Base-by-base conservation (phyloP, 768 basidiomycete species). In the Hemileccinum rubropunctum region DNA sequence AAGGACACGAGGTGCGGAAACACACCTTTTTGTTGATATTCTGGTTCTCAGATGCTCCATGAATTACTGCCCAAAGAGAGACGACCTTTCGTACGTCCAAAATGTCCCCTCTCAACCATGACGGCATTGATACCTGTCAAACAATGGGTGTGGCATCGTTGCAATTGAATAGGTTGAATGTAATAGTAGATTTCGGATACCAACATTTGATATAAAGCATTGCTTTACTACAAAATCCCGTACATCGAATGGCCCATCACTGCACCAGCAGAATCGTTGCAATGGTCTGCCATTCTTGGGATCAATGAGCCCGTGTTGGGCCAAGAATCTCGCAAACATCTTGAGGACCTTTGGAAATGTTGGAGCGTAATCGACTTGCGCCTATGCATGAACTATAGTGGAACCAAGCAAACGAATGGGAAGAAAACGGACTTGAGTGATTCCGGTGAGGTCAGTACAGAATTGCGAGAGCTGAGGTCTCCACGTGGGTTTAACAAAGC, bases 401-500 rank as follows among this genome's bases (percentile, higher is more conserved):
- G 38, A 45, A 52, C 32, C 30, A 15, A 33, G 48, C n/a, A 17
- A 18, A 38, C 3, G 37, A 50, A 40, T 21, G 15, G 40, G 39
- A 51, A 44, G 28, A 64, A 45, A 42, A 73, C 83, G 54, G 52
- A 95, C 95, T 76, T 99, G 95, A 3, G 84, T 86, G 50, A 99
- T 94, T 15, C 94, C 93, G 10, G 95, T 99, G 40, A 99, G 75
- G 32, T 80, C 69, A 17, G 77, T 91, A 66, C 95, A 98, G 65
- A 97, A 99, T 4, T 77, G 70, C 7, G 90, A 86, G 7, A 99
- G 76, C 45, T 69, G 74, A 1, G 95, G 93, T 38, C 79, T 74
- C 91, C 93, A 98, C 6, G 83, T 87, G 7, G 95, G 95, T 61
- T 76, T 76, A 38, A 98, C 92, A 66, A 90, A 95, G 56, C 82